Evolutionary conservation across 306 rosid genomes (phyloP).

Genomic region (Psophocarpus tetragonolobus): DNA sequence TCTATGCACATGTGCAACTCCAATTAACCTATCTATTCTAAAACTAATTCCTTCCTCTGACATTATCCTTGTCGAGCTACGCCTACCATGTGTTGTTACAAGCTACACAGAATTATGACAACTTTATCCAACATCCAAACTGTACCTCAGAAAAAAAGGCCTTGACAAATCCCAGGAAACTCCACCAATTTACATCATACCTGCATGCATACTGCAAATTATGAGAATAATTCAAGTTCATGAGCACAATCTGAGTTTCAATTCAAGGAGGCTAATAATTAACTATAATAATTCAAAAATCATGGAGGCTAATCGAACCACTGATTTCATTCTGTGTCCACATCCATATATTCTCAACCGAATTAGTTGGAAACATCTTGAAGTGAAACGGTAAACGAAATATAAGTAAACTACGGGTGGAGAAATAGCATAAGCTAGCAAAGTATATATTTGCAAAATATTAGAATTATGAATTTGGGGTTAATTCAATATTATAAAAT

Average conservation of each 20-base stretch:
- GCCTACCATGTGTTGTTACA: slow-evolving; percentile 34
- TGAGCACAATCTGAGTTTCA: slow-evolving; percentile 14
- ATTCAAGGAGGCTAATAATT: slow-evolving; percentile 6
- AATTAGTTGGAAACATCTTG: neutral
- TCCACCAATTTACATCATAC: slow-evolving; percentile 43
- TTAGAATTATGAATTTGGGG: too few relatives aligned
- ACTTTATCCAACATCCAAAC: slow-evolving; percentile 31
- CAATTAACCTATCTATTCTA: slow-evolving; percentile 24
- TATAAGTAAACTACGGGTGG: neutral
- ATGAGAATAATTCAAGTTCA: slow-evolving; percentile 26
- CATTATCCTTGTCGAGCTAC: slow-evolving; percentile 26
- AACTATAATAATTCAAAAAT: slow-evolving; percentile 20
- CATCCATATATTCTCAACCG: neutral
- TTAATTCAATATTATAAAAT: too few relatives aligned
- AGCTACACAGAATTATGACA: slow-evolving; percentile 23
- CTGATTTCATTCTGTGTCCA: neutral
- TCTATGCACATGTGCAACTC: slow-evolving; percentile 33
- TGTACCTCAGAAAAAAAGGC: slow-evolving; percentile 26
- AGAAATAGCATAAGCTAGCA: slow-evolving; percentile 15
- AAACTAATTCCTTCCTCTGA: slow-evolving; percentile 20
- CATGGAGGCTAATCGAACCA: neutral
- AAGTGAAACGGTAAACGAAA: neutral
- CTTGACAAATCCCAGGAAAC: slow-evolving; percentile 31
- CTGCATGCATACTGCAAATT: slow-evolving; percentile 38
- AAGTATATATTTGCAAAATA: neutral